These are phyloP conservation scores for Diaporthe citriasiana DNA, from an alignment of 2,329 filamentous ascomycete genomes.

Conservation along the genomic window DNA sequence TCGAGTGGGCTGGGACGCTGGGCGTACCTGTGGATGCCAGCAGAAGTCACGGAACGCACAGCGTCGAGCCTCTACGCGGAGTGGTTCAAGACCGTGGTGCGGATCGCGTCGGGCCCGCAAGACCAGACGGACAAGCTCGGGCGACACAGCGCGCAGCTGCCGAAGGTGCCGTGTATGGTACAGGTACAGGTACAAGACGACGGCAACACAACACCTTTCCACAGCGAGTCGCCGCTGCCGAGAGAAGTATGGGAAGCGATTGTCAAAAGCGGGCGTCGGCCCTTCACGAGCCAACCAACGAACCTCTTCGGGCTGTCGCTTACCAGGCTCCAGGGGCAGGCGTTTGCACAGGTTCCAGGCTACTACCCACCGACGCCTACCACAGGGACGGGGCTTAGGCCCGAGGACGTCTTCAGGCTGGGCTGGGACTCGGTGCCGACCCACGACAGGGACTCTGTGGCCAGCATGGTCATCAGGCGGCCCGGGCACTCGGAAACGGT, in stretches of 20 bases:
- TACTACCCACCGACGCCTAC: neutral
- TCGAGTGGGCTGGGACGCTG: neutral
- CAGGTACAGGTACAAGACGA: neutral
- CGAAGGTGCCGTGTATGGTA: neutral
- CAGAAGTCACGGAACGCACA: neutral
- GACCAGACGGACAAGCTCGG: neutral
- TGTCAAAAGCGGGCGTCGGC: neutral
- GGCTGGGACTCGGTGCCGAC: neutral
- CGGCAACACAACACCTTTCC: neutral
- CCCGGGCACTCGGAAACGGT: neutral
- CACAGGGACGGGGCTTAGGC: neutral
- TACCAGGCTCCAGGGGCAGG: neutral
- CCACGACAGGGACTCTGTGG: neutral
- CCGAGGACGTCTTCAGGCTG: neutral
- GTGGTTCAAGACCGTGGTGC: constrained; percentile 35
- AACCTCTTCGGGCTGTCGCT: neutral
- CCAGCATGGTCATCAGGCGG: constrained; percentile 5
- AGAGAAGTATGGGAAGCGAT: constrained; percentile 31
- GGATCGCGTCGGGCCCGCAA: constrained; percentile 3
- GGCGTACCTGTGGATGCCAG: constrained; percentile 32
- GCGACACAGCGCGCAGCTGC: neutral
- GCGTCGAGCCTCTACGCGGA: constrained; percentile 4
- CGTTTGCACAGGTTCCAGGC: neutral
- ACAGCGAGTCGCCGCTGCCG: constrained; percentile 19
- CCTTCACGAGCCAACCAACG: too few species aligned